Percentiles rank a stretch among this genome's conserved stretches.
Conservation (phyloP, 768 basidiomycete species). For the Pisolithus marmoratus region DNA sequence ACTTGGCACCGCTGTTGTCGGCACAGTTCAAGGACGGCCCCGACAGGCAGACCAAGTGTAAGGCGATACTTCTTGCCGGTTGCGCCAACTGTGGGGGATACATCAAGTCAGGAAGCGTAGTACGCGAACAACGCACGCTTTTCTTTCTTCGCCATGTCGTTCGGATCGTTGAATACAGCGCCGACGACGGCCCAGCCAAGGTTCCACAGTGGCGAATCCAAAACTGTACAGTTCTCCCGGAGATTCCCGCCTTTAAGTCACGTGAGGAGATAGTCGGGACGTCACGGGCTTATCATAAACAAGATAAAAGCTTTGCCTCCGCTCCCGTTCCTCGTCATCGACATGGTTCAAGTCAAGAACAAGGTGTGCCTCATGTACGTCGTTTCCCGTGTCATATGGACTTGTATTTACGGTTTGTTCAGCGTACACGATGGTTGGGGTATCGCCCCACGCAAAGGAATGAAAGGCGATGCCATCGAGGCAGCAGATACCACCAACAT, state of each 20-base stretch:
- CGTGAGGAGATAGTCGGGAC: neutral
- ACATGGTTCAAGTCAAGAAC: conserved; percentile 61
- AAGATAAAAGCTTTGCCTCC: neutral
- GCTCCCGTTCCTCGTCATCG: neutral
- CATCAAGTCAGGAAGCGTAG: neutral
- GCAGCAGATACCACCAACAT: conserved; percentile 82
- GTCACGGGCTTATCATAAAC: neutral
- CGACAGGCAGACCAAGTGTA: conserved; percentile 90
- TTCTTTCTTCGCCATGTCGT: conserved; percentile 2
- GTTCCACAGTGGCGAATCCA: neutral
- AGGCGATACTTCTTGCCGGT: conserved; percentile 96
- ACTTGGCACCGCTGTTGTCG: conserved; percentile 99
- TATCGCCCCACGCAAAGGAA: conserved; percentile 57
- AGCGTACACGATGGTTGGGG: conserved; percentile 99
- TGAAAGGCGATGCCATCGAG: conserved; percentile 85
- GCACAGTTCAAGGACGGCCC: conserved; percentile 96
- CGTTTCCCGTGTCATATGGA: neutral
- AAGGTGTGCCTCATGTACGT: conserved; percentile 89
- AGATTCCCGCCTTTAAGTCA: neutral
- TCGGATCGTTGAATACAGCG: neutral
- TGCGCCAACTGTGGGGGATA: conserved; percentile 39
- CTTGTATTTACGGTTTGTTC: neutral
- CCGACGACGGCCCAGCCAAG: neutral
- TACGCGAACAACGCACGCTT: neutral
- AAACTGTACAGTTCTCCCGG: neutral